Conservation (phyloP, 345 rosid species). For the Citrus glauca region DNA sequence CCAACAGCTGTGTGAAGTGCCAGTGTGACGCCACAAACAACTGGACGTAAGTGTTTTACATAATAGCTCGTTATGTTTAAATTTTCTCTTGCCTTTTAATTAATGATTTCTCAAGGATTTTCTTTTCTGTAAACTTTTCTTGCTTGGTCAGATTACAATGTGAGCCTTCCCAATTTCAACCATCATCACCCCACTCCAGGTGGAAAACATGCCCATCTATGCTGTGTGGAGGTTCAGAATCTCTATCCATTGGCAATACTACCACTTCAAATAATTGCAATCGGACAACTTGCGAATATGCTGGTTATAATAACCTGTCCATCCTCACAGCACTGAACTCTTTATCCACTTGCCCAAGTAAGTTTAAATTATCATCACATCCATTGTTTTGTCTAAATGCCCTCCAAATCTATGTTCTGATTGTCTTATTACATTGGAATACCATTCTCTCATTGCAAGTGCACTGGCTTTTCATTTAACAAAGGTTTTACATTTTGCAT, state of each 20-base stretch:
- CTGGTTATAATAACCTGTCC: conserved; percentile 46
- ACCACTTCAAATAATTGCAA: conserved; percentile 34
- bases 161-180: conserved; percentile 37
- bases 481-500: background rate
- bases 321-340: conserved; percentile 41
- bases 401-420: background rate
- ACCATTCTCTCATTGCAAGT: background rate
- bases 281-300: conserved; percentile 52
- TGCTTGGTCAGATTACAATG: conserved; percentile 58
- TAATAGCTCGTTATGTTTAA: background rate
- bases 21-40: conserved; percentile 30
- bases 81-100: background rate
- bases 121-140: background rate
- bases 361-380: conserved; percentile 14
- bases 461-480: background rate
- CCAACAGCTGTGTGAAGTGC: conserved; percentile 46
- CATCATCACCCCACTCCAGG: background rate
- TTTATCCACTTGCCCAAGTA: conserved; percentile 38
- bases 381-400: background rate
- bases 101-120: background rate
- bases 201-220: conserved; percentile 49
- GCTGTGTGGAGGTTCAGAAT: conserved; percentile 43
- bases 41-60: conserved; percentile 33
- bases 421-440: background rate
- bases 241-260: conserved; percentile 40